These are phyloP conservation scores for Microsporum audouinii DNA, from an alignment of 2,329 filamentous ascomycete species.

Conservation along the genomic window DNA sequence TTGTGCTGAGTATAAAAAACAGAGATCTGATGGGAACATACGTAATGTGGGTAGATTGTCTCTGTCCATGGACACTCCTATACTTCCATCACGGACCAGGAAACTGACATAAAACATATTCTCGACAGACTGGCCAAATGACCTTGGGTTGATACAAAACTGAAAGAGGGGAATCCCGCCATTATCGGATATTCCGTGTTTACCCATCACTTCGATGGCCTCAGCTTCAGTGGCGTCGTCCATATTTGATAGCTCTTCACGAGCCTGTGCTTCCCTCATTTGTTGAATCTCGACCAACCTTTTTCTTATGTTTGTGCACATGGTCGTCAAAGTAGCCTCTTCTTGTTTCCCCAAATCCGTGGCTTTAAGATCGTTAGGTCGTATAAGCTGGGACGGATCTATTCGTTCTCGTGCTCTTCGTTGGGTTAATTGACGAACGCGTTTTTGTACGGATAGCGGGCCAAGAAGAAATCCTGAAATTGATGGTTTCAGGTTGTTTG, in stretches of 20 bases:
- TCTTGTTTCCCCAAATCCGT: constrained; percentile 65
- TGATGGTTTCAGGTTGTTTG: constrained; percentile 60
- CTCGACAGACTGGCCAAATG: constrained; percentile 89
- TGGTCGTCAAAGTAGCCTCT: constrained; percentile 64
- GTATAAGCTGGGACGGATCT: constrained; percentile 54
- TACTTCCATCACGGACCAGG: constrained; percentile 72
- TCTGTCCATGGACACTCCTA: constrained; percentile 62
- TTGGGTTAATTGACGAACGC: constrained; percentile 57
- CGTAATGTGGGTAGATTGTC: constrained; percentile 66
- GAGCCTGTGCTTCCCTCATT: constrained; percentile 39
- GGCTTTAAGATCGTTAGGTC: constrained; percentile 65
- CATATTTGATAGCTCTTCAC: constrained; percentile 30
- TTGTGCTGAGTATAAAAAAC: not conserved
- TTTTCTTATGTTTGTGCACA: constrained; percentile 63
- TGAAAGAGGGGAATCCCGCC: constrained; percentile 69
- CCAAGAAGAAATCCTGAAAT: constrained; percentile 77
- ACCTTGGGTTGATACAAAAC: constrained; percentile 79
- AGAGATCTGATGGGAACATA: constrained; percentile 40
- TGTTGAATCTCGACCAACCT: constrained; percentile 41
- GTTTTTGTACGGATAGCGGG: constrained; percentile 80
- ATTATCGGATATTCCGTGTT: constrained; percentile 53
- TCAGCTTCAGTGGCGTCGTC: constrained; percentile 19
- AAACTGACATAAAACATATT: constrained; percentile 97
- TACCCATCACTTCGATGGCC: constrained; percentile 28
- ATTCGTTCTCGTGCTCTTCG: constrained; percentile 60